Evolutionary conservation across 2,329 filamentous ascomycete genomes (phyloP).

Genomic region (Lasiodiplodia sp.): DNA sequence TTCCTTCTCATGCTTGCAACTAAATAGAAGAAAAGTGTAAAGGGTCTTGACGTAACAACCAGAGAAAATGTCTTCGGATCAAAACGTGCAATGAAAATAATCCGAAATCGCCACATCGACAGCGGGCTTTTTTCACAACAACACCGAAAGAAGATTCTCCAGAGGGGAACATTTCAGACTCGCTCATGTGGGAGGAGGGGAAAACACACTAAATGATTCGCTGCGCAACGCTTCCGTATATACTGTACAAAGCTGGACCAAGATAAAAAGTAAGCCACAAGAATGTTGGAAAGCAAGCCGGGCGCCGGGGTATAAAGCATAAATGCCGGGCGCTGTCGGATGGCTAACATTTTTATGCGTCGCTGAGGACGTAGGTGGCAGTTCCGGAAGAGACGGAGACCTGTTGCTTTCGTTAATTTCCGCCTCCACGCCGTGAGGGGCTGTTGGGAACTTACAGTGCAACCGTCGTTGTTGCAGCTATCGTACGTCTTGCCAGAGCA

Average conservation of each 20-base stretch:
- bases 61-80: neutral
- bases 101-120: constrained; percentile 13
- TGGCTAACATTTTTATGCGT: constrained; percentile 12
- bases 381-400: constrained; percentile 26
- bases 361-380: constrained; percentile 19
- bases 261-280: constrained; percentile 25
- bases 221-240: constrained; percentile 25
- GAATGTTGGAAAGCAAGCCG: constrained; percentile 13
- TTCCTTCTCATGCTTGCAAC: constrained; percentile 6
- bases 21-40: constrained; percentile 4
- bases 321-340: constrained; percentile 8
- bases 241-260: constrained; percentile 23
- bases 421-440: no score
- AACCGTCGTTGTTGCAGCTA: constrained; percentile 66
- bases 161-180: constrained; percentile 16
- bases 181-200: constrained; percentile 18
- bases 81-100: neutral
- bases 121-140: neutral
- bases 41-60: neutral
- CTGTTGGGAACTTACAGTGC: constrained; percentile 77
- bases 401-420: constrained; percentile 2
- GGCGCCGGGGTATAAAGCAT: constrained; percentile 22
- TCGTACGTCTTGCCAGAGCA: constrained; percentile 56
- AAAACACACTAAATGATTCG: constrained; percentile 20
- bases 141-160: constrained; percentile 15